These are phyloP conservation scores for Tetradesmus obliquus DNA, from an alignment of 139 green algal genomes.

Conservation along the genomic window DNA sequence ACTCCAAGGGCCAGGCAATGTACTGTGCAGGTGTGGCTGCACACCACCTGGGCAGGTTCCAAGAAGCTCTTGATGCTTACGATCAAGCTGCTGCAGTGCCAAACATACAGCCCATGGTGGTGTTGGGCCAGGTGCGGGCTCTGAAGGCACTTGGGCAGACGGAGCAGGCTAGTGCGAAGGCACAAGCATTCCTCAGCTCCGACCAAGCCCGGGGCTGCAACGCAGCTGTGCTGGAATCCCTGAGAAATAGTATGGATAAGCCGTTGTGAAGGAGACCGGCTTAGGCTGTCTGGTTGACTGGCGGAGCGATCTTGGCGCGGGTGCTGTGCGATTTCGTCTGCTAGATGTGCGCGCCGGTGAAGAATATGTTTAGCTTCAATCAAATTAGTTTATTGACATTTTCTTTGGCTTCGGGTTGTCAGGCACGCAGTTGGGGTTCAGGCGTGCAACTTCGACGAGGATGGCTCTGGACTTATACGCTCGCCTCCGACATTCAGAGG, in stretches of 20 bases:
- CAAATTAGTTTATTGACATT: neutral
- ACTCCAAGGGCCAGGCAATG: conserved; percentile 52
- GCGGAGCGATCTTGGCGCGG: neutral
- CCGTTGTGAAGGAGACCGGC: neutral
- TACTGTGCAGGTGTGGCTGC: conserved; percentile 63
- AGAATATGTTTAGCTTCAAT: neutral
- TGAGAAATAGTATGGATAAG: neutral
- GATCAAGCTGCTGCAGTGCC: conserved; percentile 13
- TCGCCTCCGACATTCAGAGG: neutral
- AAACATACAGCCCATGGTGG: conserved; percentile 47
- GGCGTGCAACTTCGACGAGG: neutral
- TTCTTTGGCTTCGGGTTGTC: neutral
- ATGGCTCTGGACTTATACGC: neutral
- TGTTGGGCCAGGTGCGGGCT: conserved; percentile 29
- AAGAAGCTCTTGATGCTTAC: conserved; percentile 46
- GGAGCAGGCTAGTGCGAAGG: conserved; percentile 46
- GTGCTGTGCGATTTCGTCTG: neutral
- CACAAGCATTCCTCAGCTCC: conserved; percentile 40
- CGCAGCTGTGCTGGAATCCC: neutral
- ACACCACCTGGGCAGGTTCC: conserved; percentile 50
- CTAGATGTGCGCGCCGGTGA: neutral
- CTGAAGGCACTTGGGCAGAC: conserved; percentile 36
- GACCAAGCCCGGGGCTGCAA: neutral
- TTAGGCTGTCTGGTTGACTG: neutral
- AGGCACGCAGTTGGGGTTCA: neutral